Conservation (phyloP, 2,329 filamentous ascomycete species). For the Cordyceps fumosorosea region DNA sequence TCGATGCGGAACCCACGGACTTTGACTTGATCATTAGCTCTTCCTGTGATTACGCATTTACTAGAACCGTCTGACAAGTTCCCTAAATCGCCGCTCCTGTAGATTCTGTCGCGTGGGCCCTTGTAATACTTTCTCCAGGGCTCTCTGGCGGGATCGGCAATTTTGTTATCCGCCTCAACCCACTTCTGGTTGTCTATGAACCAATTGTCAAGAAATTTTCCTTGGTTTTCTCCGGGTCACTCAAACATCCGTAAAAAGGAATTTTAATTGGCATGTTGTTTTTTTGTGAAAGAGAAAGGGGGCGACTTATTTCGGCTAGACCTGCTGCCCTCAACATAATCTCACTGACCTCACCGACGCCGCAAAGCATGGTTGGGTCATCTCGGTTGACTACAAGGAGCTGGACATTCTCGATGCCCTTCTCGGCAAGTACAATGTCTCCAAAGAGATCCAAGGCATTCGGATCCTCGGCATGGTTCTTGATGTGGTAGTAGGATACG, state of each 20-base stretch:
- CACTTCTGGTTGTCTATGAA: slow-evolving; percentile 71
- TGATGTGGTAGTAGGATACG: slow-evolving; percentile 60
- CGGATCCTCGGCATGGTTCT: slow-evolving; percentile 49
- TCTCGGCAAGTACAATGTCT: slow-evolving; percentile 76
- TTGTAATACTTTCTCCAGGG: slow-evolving; percentile 74
- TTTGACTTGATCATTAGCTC: slow-evolving; percentile 86
- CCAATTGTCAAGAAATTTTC: slow-evolving; percentile 83
- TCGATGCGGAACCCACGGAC: slow-evolving; percentile 91
- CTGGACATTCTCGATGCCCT: slow-evolving; percentile 85
- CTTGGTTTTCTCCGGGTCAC: slow-evolving; percentile 51
- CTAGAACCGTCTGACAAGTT: slow-evolving; percentile 66
- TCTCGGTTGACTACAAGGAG: slow-evolving; percentile 73
- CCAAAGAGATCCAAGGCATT: slow-evolving; percentile 34
- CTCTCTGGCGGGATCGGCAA: slow-evolving; percentile 50
- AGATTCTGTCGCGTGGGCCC: slow-evolving; percentile 78
- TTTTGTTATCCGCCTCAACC: slow-evolving; percentile 55
- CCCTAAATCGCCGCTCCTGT: slow-evolving; percentile 82
- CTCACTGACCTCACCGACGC: slow-evolving; percentile 65
- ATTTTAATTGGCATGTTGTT: too few species aligned
- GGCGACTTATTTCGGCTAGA: slow-evolving; percentile 53
- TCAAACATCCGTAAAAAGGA: slow-evolving; percentile 50
- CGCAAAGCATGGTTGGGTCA: slow-evolving; percentile 62
- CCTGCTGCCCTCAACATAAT: slow-evolving; percentile 70
- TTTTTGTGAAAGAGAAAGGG: too few species aligned
- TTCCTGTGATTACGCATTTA: slow-evolving; percentile 56